Percentiles rank a stretch among this genome's conserved stretches.
phyloP scores from a whole-genome alignment of 208 protist species.

The Novymonas esmeraldas region DNA sequence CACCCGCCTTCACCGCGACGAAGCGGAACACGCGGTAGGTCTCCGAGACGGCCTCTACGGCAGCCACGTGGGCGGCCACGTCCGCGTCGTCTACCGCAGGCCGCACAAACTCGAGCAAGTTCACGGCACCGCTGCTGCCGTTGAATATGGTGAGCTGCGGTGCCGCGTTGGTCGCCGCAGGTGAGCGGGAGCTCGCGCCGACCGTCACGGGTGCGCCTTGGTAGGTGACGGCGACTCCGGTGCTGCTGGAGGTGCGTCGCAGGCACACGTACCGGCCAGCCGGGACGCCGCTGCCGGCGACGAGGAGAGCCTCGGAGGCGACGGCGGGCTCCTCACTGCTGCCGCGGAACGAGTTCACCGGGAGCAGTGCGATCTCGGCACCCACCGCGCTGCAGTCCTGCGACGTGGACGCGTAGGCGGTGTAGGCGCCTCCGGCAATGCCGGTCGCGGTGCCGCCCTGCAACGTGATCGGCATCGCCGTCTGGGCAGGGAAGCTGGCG shows the following conservation, averaged over 20 bases:
- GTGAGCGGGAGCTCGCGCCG: not conserved
- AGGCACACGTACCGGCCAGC: conserved; percentile 29
- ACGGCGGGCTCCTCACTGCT: conserved; percentile 16
- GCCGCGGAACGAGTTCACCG: conserved; percentile 30
- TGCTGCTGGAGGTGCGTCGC: conserved; percentile 34
- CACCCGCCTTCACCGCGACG: conserved; percentile 20
- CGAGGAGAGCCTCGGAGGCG: conserved; percentile 17
- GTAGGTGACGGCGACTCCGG: conserved; percentile 17
- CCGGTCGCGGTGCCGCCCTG: conserved; percentile 41
- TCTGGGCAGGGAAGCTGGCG: conserved; percentile 24
- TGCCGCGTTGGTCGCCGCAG: not conserved
- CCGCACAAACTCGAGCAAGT: conserved; percentile 37
- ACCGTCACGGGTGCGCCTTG: conserved; percentile 18
- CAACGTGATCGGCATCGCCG: conserved; percentile 39
- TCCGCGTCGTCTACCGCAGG: conserved; percentile 12
- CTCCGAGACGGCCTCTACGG: conserved; percentile 14
- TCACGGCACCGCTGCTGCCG: conserved; percentile 46
- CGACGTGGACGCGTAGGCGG: conserved; percentile 47
- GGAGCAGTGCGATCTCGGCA: conserved; percentile 22
- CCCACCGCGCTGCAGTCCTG: conserved; percentile 33
- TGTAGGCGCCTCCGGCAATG: conserved; percentile 43
- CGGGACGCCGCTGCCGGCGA: conserved; percentile 1
- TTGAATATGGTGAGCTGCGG: conserved; percentile 46
- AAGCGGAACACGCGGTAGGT: conserved; percentile 33
- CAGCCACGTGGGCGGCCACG: conserved; percentile 24